These are phyloP conservation scores for Aeminium ludgeri DNA, from an alignment of 495 filamentous ascomycete genomes.

Conservation along the genomic window DNA sequence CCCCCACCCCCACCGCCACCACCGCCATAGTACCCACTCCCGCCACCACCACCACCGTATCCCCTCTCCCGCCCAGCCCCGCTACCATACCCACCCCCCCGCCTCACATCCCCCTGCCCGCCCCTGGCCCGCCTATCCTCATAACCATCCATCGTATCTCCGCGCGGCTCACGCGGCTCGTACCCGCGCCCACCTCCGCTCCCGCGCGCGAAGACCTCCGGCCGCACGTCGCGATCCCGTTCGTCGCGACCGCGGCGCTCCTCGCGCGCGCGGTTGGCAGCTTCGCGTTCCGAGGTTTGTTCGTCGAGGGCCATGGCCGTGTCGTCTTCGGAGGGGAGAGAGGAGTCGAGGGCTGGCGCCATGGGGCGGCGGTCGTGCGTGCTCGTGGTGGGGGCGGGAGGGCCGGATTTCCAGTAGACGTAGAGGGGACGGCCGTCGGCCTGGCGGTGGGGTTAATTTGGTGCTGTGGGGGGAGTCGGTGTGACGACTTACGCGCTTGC, in stretches of 20 bases:
- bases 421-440: conserved; percentile 72
- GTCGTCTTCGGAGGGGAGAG: conserved; percentile 4
- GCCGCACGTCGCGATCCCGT: conserved; percentile 2
- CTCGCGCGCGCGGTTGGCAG: conserved; percentile 11
- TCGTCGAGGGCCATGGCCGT: conserved; percentile 25
- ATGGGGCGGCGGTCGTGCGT: neutral
- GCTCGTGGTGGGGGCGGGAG: neutral
- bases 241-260: conserved; percentile 8
- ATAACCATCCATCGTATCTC: too few relatives aligned
- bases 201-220: neutral
- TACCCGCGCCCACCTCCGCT: too few relatives aligned
- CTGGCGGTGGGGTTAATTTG: conserved; percentile 36
- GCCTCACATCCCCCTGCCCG: conserved; percentile 2
- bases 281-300: conserved; percentile 3
- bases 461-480: too few relatives aligned
- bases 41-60: too few relatives aligned
- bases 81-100: conserved; percentile 6
- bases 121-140: neutral
- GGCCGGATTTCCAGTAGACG: conserved; percentile 33
- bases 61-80: too few relatives aligned
- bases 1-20: neutral
- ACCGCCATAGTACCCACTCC: neutral
- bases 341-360: neutral
- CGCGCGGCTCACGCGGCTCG: neutral
- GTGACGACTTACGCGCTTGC: conserved; percentile 54